Evolutionary conservation across 352 stramenopile genomes (phyloP).

Genomic region (Phytophthora nicotianae): DNA sequence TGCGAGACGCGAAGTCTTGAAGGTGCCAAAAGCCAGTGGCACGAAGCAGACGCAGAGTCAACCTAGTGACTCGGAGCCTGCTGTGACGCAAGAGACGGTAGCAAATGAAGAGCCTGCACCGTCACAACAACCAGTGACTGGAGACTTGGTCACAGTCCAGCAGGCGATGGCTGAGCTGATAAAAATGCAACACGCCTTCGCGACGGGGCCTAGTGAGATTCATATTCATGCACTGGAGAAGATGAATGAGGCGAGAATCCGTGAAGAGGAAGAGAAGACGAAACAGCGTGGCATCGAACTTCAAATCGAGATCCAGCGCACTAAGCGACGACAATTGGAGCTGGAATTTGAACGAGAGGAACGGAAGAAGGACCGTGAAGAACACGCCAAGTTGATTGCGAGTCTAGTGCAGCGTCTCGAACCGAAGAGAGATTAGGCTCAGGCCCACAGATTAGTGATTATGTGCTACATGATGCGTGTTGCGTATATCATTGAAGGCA

Average conservation of each 20-base stretch:
- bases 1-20: constrained; percentile 4
- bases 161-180: constrained; percentile 30
- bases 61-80: constrained; percentile 1
- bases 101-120: background rate
- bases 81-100: constrained; percentile 5
- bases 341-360: constrained; percentile 37
- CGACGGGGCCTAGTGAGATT: constrained; percentile 7
- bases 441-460: background rate
- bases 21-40: constrained; percentile 7
- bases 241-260: constrained; percentile 29
- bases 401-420: constrained; percentile 28
- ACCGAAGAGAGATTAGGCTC: constrained; percentile 16
- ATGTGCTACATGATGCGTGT: no score
- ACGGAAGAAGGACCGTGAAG: constrained; percentile 34
- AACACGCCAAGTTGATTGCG: constrained; percentile 34
- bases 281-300: constrained; percentile 34
- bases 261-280: constrained; percentile 33
- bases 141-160: constrained; percentile 21
- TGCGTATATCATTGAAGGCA: no score
- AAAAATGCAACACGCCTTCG: constrained; percentile 29
- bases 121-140: constrained; percentile 1
- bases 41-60: constrained; percentile 16
- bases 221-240: constrained; percentile 30
- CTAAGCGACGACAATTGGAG: constrained; percentile 30
- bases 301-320: constrained; percentile 36